These are phyloP conservation scores for Fusarium pseudograminearum DNA, from an alignment of 2,329 filamentous ascomycete genomes.

Conservation along the genomic window DNA sequence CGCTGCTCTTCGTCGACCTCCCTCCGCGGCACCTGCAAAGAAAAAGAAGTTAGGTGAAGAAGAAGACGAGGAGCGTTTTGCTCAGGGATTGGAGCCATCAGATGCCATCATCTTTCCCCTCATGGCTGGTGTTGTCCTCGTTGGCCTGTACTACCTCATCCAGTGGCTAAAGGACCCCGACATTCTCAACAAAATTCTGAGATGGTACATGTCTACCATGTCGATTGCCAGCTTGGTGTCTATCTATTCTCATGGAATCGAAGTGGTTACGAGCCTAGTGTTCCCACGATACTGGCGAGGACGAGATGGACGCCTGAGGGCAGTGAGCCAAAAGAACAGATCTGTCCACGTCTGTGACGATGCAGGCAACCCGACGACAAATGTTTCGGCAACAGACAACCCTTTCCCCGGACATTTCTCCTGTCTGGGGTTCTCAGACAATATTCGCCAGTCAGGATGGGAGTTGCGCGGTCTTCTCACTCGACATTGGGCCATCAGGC, in stretches of 20 bases:
- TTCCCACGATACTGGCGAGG: constrained; percentile 79
- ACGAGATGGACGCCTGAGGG: constrained; percentile 57
- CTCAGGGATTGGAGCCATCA: constrained; percentile 68
- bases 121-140: constrained; percentile 77
- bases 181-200: constrained; percentile 84
- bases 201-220: constrained; percentile 84
- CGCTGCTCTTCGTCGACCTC: constrained; percentile 84
- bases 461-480: constrained; percentile 62
- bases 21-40: constrained; percentile 76
- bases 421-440: constrained; percentile 51
- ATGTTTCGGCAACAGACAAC: constrained; percentile 40
- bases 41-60: constrained; percentile 58
- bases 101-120: constrained; percentile 90
- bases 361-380: constrained; percentile 48
- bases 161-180: constrained; percentile 87
- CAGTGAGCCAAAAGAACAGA: constrained; percentile 57
- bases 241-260: constrained; percentile 78
- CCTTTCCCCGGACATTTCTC: constrained; percentile 51
- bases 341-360: constrained; percentile 55
- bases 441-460: constrained; percentile 56
- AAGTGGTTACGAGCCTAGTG: constrained; percentile 72
- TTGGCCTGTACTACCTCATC: constrained; percentile 86
- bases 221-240: constrained; percentile 81
- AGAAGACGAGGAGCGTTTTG: constrained; percentile 63
- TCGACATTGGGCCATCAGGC: constrained; percentile 63